Evolutionary conservation across 306 rosid genomes (phyloP).

Genomic region (Prunus salicina): DNA sequence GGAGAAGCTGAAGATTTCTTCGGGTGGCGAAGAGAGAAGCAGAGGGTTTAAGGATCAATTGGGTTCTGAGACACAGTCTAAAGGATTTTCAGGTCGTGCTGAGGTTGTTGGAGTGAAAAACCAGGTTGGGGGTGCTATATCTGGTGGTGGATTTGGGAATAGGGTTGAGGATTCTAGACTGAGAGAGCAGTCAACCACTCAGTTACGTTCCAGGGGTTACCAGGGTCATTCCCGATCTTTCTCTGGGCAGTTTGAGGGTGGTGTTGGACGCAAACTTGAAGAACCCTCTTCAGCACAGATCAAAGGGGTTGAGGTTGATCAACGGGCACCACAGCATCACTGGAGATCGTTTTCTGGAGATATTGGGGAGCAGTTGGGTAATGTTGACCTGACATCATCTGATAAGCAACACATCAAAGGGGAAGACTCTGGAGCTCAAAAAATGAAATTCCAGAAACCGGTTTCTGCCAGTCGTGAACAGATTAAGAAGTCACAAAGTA

Average conservation of each 20-base stretch:
- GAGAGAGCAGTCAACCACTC: slow-evolving; percentile 45
- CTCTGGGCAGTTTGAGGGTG: slow-evolving; percentile 73
- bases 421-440: slow-evolving; percentile 51
- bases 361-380: slow-evolving; percentile 26
- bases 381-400: slow-evolving; percentile 30
- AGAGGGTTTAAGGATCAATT: slow-evolving; percentile 27
- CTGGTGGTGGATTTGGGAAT: slow-evolving; percentile 41
- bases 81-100: slow-evolving; percentile 23
- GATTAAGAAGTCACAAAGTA: slow-evolving; percentile 36
- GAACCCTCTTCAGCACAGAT: slow-evolving; percentile 40
- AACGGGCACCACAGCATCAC: slow-evolving; percentile 42
- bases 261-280: slow-evolving; percentile 45
- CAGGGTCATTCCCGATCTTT: slow-evolving; percentile 68
- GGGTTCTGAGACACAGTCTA: slow-evolving; percentile 30
- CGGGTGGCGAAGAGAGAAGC: slow-evolving; percentile 29
- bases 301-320: slow-evolving; percentile 41
- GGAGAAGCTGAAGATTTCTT: slow-evolving; percentile 12
- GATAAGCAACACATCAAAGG: slow-evolving; percentile 29
- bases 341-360: slow-evolving; percentile 45
- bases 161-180: slow-evolving; percentile 42
- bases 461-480: slow-evolving; percentile 38
- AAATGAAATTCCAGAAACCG: slow-evolving; percentile 55
- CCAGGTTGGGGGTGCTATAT: slow-evolving; percentile 24
- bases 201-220: slow-evolving; percentile 45
- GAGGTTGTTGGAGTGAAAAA: slow-evolving; percentile 26